Base-by-base conservation (phyloP, 768 basidiomycete species). In the Xerocomus brunneocitrinus region DNA sequence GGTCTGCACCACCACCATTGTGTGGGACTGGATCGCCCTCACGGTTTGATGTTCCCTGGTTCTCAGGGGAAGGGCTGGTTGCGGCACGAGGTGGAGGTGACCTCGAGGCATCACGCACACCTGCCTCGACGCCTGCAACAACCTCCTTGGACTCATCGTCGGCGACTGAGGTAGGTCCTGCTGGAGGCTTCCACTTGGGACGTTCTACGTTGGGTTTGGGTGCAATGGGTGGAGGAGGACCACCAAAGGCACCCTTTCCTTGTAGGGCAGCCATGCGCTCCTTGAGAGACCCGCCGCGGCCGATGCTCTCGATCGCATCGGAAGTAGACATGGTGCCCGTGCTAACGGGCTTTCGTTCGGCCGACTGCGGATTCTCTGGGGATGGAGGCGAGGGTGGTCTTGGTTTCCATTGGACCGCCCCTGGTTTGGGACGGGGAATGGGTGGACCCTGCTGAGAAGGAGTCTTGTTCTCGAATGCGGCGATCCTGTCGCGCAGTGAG, bases 241-340 rank as follows among this genome's bases (percentile, higher is more conserved):
- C 65, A 14, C 89, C 89, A 63, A 95, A 91, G 9, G 76, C 91
- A 14, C 89, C 88, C 42, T 79, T 84, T 8, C 89, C 91, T 67
- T 93, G 89, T 35, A 98, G 73, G 3, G 93, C 92, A 30, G 93
- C 93, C 93, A 98, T 97, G 35, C 95, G 83, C 54, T 97, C 95
- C 73, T 86, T 94, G 59, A 98, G 71, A 52, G 89, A 91, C 5
- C 82, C 87, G 3, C 81, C 87, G 52, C 83, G 83, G 5, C 80
- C 80, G 69, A 95, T 95, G 62, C 87, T 88, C 62, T 86, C 88
- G 68, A 88, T 85, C 22, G 94, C 94, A 74, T 98, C 95, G 28
- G 82, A 81, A 5, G 90, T 90, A 24, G 83, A 86, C 88, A 91
- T 88, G 0, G 80, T 79, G 4, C 73, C 73, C 0, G 62, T 56